Base-by-base conservation (phyloP, 2,329 filamentous ascomycete species). In the Thermothelomyces thermophilus region DNA sequence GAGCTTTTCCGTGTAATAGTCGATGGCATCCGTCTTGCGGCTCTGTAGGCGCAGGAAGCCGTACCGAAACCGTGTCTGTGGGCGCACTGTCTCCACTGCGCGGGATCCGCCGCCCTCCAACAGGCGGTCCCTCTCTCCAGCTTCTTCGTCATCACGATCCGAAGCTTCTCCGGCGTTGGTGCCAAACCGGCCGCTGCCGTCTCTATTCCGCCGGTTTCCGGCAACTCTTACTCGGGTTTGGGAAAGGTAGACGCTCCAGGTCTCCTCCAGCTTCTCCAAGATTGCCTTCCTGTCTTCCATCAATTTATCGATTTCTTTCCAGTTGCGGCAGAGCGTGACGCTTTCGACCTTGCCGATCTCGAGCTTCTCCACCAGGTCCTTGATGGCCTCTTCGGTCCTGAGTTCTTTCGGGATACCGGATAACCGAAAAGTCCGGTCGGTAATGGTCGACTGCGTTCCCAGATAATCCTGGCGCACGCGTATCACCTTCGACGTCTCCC, bases 381-480 rank as follows among this genome's bases (percentile, higher is more conserved):
- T 93, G 58, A 98, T 88, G 60, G 84, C 84, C 9, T 82, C 79
- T 65, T 97, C 91, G 0, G 86, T 86, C 50, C 87, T 80, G 52
- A 97, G 70, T 20, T 91, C 83, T 3, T 68, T 64, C 0, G 94
- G 93, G 19, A 98, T 91, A 0, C 91, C 91, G 0, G 91, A 93
- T 16, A 98, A 71, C 20, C 89, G 84, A 61, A 98, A 90, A 0
- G 93, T 98, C 28, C 90, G 83, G 68, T 98, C 93, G 1, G 93
- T 97, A 45, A 96, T 81, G n/a, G 91, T 97, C 0, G 87, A 90
- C 67, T 97, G 91, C 19, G 84, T 89, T 11, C 93, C 93, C 9
- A 98, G 76, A 63, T 96, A 98, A 51, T 90, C 83, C 66, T 98
- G 93, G 20, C 93, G 77, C 26, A 91, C 79, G 50, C 84, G 80